Conservation (phyloP, 176 grass and related monocot genomes). For the Oryza glaberrima region DNA sequence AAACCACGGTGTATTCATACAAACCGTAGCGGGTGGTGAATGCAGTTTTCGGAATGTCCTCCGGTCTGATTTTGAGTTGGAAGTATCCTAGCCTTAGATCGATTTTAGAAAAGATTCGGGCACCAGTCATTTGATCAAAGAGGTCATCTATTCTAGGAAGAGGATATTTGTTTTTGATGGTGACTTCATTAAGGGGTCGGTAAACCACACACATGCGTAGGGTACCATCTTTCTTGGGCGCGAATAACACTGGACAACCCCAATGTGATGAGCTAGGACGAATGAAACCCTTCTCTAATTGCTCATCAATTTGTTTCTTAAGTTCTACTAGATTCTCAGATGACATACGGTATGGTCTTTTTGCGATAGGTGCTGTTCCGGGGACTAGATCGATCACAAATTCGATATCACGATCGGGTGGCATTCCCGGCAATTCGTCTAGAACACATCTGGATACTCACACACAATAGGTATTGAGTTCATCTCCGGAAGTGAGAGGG, state of each 20-base stretch:
- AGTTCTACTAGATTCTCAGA: background rate
- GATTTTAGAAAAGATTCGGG: background rate
- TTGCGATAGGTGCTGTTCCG: background rate
- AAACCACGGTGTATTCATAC: no score
- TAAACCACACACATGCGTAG: background rate
- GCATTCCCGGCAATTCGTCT: fast-evolving
- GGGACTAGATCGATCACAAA: background rate
- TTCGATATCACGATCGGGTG: background rate
- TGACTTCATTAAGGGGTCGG: background rate
- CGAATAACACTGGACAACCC: background rate
- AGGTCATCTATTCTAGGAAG: background rate
- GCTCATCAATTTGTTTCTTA: background rate
- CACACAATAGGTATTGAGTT: no score
- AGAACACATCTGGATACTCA: background rate
- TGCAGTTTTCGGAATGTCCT: background rate
- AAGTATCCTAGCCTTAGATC: background rate
- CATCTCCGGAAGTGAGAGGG: no score
- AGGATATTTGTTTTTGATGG: background rate
- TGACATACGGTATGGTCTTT: background rate
- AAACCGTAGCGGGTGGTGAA: no score
- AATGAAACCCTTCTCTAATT: background rate
- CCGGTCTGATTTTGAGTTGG: background rate
- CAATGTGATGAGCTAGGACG: background rate
- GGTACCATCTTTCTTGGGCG: no score
- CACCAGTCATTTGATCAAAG: background rate